Evolutionary conservation across 2,329 filamentous ascomycete genomes (phyloP), one percentile per base, ranked within the genome.

Genomic region (Calonectria pteridis): DNA sequence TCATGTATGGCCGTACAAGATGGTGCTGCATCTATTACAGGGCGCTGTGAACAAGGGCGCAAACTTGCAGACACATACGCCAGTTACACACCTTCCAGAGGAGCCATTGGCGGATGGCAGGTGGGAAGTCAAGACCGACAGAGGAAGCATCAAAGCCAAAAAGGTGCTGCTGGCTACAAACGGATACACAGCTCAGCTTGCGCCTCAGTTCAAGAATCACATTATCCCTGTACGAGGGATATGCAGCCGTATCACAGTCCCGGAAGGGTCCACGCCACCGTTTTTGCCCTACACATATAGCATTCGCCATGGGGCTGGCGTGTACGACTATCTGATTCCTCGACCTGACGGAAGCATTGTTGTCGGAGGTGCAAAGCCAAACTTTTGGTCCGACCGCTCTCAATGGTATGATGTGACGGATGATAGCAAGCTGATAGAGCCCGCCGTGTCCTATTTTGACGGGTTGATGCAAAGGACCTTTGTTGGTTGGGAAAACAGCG

Each of bases 1-100:
- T 2, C 75, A 77, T 58, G 6, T 81, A 3, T 82, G 77, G 78
- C 82, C 77, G 2, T 83, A 82, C 63, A 83, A 83, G 67, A 73
- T 83, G 23, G 73, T 83, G 4, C 62, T 75, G 9, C 70, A 73
- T 16, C 68, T 82, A 14, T 63, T 82, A 23, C 66, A 71, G 18
- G 72, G 74, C 20, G 77, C 75, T 0, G 50, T 82, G 1, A 71
- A 66, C 6, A 75, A 74, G 18, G 78, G 76, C 4, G 74, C 81
- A 18, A 82, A 82, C 59, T 29, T 82, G 59, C 80, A 82, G 67
- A 79, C 78, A 0, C 70, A 76, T 13, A 80, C 78, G 4, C 77
- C 78, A 6, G 79, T 79, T 2, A 73, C 82, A 13, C 73, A 76
- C 3, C 51, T 73, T 14, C 23, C 75, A 63, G 66, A 37, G 20